These are phyloP conservation scores for Penicillium robsamsonii DNA, from an alignment of 495 filamentous ascomycete genomes.

Conservation along the genomic window DNA sequence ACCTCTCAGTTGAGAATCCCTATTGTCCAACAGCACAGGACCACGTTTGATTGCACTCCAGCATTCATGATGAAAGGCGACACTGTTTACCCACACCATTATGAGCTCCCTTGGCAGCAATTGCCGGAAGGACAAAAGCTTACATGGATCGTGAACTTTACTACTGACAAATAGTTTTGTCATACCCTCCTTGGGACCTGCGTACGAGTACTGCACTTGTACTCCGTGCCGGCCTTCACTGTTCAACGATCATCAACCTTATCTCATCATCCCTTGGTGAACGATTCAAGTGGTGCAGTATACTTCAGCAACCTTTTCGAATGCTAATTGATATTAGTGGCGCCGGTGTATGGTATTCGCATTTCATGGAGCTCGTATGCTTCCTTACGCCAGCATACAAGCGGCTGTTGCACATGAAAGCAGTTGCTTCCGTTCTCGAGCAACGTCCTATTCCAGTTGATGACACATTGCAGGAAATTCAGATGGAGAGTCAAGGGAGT, in stretches of 20 bases:
- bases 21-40: background rate
- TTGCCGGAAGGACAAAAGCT: slow-evolving; percentile 12
- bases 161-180: slow-evolving; percentile 17
- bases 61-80: background rate
- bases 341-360: slow-evolving; percentile 9
- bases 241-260: background rate
- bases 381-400: background rate
- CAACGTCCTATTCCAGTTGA: background rate
- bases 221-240: background rate
- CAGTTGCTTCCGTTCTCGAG: background rate
- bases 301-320: background rate
- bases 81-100: background rate
- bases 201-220: slow-evolving; percentile 7
- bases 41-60: slow-evolving; percentile 8
- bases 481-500: background rate
- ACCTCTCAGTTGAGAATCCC: background rate
- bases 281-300: background rate
- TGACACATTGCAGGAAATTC: background rate
- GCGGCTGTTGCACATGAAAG: background rate
- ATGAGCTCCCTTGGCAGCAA: background rate
- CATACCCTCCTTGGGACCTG: slow-evolving; percentile 12
- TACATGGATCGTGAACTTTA: slow-evolving; percentile 21
- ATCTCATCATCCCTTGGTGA: background rate
- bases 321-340: background rate
- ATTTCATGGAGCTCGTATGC: slow-evolving; percentile 1